phyloP scores from a whole-genome alignment of 2,329 filamentous ascomycete genomes.

The Microsporum ferrugineum region DNA sequence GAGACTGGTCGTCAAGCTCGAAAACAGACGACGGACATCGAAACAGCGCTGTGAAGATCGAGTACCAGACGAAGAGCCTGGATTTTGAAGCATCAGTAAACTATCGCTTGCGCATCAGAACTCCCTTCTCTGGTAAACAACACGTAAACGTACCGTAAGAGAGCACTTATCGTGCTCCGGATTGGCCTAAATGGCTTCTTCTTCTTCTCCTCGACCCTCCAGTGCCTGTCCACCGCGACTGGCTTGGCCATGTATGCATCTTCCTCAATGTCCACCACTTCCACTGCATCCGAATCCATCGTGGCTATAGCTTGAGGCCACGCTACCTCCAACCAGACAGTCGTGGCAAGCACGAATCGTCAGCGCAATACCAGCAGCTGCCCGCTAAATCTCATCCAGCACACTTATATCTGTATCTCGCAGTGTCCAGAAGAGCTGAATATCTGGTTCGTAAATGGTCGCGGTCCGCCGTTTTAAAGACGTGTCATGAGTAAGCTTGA shows the following conservation, averaged over 20 bases:
- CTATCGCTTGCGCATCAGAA: background rate
- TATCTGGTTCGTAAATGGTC: background rate
- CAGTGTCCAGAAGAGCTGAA: background rate
- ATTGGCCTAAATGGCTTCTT: background rate
- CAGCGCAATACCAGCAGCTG: background rate
- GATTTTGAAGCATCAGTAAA: background rate
- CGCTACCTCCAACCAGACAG: background rate
- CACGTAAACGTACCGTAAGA: background rate
- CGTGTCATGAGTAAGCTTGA: background rate
- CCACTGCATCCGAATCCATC: background rate
- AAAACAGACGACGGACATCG: slow-evolving; percentile 63
- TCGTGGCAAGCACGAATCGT: background rate
- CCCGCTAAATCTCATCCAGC: background rate
- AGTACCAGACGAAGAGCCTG: slow-evolving; percentile 76
- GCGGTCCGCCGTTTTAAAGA: background rate
- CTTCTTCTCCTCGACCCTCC: too few species aligned
- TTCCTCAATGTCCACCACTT: background rate
- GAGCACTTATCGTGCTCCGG: background rate
- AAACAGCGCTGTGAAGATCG: slow-evolving; percentile 67
- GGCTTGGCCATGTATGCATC: background rate
- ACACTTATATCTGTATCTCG: background rate
- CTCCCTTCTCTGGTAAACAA: background rate
- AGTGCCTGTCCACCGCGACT: background rate
- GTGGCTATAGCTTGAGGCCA: background rate
- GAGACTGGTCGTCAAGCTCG: slow-evolving; percentile 56